Evolutionary conservation across 1,139 yeast species (phyloP), one percentile per base, ranked within the genome.

Genomic region (Magnusiomyces ingens): DNA sequence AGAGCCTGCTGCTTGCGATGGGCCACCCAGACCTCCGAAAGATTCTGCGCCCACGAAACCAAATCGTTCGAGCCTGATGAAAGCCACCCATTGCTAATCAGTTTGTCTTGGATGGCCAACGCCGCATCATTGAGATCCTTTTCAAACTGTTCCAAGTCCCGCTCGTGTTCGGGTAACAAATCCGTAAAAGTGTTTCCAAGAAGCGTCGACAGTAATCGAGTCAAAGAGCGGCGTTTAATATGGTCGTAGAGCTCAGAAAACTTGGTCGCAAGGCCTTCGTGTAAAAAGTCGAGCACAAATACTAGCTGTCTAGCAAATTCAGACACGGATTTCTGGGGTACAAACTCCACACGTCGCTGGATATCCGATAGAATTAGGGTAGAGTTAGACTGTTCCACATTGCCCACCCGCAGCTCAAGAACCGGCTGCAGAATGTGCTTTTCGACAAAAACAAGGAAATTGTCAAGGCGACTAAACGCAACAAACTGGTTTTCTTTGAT

Each of bases 181-280:
- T 46, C 38, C 1, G 67, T 62, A 32, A 67, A 50, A 3, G 64
- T 55, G 29, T 51, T 55, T 29, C 51, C 55, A 15, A 58, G 52
- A 17, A 66, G 50, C 12, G 54, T 54, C 8, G 57, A 58, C 10
- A 62, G 50, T 13, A 67, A 44, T 12, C 52, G 44, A n/a, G 60
- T 52, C 2, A 63, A 57, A 45, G 61, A 63, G 26, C 67, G 56
- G 29, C 61, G 61, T 15, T 62, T 54, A 15, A 65, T 57, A 2
- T 56, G 52, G 1, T 38, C 47, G 32, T 57, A 54, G 3, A 64
- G 36, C 6, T 51, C 43, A 18, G 62, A 58, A 8, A 55, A 56
- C 13, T 57, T 38, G 11, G 36, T 18, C 35, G 21, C 51, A 42
- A 61, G 57, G 15, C 52, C 21, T 13, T 40, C 52, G 21, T 62